Percentiles rank a stretch among this genome's conserved stretches.
These are phyloP conservation scores for Kwoniella newhampshirensis DNA, from an alignment of 768 basidiomycete genomes.

Conservation along the genomic window DNA sequence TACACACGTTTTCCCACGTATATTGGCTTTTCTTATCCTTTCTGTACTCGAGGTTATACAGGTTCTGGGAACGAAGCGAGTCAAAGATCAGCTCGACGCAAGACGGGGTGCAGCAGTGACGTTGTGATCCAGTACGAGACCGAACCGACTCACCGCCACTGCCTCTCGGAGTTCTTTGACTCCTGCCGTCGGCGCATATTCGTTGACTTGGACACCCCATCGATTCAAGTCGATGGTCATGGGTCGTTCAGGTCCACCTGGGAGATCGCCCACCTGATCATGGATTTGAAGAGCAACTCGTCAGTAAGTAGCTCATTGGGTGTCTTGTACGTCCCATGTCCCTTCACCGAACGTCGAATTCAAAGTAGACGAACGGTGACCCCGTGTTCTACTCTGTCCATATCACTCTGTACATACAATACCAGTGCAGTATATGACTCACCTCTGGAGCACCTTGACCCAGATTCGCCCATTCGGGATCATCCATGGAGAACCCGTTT, in stretches of 20 bases:
- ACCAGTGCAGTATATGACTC: background rate
- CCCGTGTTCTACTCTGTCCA: too few species aligned
- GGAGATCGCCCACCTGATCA: conserved; percentile 62
- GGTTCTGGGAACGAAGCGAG: too few species aligned
- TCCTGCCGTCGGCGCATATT: conserved; percentile 91
- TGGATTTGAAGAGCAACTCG: too few species aligned
- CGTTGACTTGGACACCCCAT: conserved; percentile 58
- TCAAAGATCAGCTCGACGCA: too few species aligned
- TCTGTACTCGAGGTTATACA: conserved; percentile 87
- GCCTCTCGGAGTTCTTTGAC: conserved; percentile 81
- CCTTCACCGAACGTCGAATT: too few species aligned
- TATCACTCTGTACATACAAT: too few species aligned
- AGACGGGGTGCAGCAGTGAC: too few species aligned
- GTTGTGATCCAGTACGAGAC: background rate
- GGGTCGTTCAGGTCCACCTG: conserved; percentile 68
- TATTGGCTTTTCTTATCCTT: conserved; percentile 78
- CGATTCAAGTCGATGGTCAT: conserved; percentile 62
- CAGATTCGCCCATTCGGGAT: conserved; percentile 50
- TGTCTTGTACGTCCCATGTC: too few species aligned
- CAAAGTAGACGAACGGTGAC: too few species aligned
- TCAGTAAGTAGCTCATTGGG: too few species aligned
- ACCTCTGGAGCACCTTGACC: conserved; percentile 79
- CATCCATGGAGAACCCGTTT: conserved; percentile 69
- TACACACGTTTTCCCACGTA: conserved; percentile 77
- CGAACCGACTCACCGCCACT: conserved; percentile 66